A percentile compares a stretch with the other conserved stretches of the same genome.
These are phyloP conservation scores for Drosera spatulata DNA, from an alignment of 179 eudicot species.

Conservation along the genomic window DNA sequence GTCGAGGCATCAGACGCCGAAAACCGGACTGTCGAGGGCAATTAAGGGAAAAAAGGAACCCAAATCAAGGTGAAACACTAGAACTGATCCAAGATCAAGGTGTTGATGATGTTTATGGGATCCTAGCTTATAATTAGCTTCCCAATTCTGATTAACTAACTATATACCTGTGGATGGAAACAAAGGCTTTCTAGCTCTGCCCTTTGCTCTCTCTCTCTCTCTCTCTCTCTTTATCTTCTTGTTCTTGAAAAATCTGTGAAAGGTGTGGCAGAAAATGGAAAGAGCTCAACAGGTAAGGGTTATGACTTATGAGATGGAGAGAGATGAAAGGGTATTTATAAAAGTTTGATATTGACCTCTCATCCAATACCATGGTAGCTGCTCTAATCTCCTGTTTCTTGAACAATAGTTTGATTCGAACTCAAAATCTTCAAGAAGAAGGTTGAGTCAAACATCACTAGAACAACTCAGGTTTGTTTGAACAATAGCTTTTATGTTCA, in stretches of 20 bases:
- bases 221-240: conserved; percentile 9
- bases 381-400: too few relatives aligned
- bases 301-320: too few relatives aligned
- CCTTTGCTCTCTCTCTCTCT: conserved; percentile 11
- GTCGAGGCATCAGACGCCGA: neutral
- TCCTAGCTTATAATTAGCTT: too few relatives aligned
- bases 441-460: too few relatives aligned
- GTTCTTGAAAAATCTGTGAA: conserved; percentile 13
- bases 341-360: conserved; percentile 24
- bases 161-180: too few relatives aligned
- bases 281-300: conserved; percentile 11
- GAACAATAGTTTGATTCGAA: too few relatives aligned
- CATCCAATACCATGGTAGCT: conserved; percentile 1
- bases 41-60: neutral
- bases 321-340: conserved; percentile 33
- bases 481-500: too few relatives aligned
- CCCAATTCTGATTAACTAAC: too few relatives aligned
- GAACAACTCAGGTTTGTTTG: too few relatives aligned
- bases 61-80: conserved; percentile 3
- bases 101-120: neutral
- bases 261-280: conserved; percentile 31
- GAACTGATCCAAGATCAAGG: neutral
- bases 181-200: neutral
- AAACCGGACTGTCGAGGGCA: conserved; percentile 1
- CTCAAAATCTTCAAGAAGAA: too few relatives aligned